Percentiles rank a stretch among this genome's conserved stretches.
Conservation (phyloP, 1,284 basidiomycete species). For the Apiotrichum montevideense region DNA sequence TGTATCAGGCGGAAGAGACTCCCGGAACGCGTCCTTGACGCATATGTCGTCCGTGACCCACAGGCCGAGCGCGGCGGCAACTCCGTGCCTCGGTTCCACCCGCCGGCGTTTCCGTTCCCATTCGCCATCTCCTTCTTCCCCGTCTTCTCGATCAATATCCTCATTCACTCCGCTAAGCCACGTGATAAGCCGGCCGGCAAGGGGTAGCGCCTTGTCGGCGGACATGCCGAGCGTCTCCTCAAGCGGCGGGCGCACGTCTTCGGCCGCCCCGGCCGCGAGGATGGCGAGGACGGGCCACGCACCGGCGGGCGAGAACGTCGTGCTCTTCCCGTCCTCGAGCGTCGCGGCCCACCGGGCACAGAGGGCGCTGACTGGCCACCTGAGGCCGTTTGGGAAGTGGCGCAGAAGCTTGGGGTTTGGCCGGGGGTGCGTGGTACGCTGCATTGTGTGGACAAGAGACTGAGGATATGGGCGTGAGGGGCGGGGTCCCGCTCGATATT, state of each 20-base stretch:
- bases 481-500: too few species aligned
- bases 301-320: not conserved
- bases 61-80: not conserved
- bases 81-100: not conserved
- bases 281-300: slow-evolving; percentile 1
- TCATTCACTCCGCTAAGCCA: not conserved
- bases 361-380: too few species aligned
- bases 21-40: not conserved
- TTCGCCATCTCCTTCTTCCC: too few species aligned
- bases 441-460: too few species aligned
- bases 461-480: too few species aligned
- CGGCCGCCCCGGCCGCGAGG: not conserved
- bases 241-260: not conserved
- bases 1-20: not conserved
- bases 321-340: not conserved
- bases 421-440: too few species aligned
- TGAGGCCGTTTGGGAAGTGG: too few species aligned
- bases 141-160: too few species aligned
- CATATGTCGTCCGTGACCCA: not conserved
- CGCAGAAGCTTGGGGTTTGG: too few species aligned
- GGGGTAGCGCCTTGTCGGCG: not conserved
- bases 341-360: not conserved
- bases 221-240: not conserved
- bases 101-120: too few species aligned
- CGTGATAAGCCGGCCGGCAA: not conserved